Conservation (phyloP, 2,329 filamentous ascomycete genomes). For the Zasmidium citrigriseum region DNA sequence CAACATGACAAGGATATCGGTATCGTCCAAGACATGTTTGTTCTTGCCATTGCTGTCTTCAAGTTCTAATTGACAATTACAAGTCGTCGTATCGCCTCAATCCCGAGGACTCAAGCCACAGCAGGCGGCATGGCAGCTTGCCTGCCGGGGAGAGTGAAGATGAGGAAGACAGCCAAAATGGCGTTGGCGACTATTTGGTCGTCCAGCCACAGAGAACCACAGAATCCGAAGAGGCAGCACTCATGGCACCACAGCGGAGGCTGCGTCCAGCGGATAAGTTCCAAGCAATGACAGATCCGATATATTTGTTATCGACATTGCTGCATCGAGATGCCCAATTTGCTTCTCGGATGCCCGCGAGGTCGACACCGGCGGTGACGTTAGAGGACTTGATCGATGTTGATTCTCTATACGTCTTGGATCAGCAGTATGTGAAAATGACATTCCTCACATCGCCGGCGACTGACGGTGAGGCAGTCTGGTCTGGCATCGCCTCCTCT, state of each 20-base stretch:
- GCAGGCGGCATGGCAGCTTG: not conserved
- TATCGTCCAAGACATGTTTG: too few species aligned
- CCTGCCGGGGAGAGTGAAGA: not conserved
- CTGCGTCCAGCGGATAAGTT: not conserved
- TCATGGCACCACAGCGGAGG: not conserved
- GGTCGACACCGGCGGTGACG: not conserved
- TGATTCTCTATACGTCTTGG: not conserved
- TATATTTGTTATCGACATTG: slow-evolving; percentile 1
- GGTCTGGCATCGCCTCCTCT: slow-evolving; percentile 16
- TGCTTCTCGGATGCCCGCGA: not conserved
- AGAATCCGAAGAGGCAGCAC: not conserved
- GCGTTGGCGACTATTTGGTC: slow-evolving; percentile 15
- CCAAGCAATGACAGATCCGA: not conserved
- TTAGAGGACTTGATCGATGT: not conserved
- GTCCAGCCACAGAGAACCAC: slow-evolving; percentile 1
- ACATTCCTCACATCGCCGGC: too few species aligned
- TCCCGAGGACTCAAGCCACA: too few species aligned
- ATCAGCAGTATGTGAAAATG: not conserved
- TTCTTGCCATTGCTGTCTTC: too few species aligned
- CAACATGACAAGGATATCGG: not conserved
- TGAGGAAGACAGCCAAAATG: slow-evolving; percentile 1
- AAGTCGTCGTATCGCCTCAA: too few species aligned
- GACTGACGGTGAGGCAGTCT: too few species aligned
- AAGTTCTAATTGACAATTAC: too few species aligned
- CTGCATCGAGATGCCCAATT: not conserved